Conservation (phyloP, 1,284 basidiomycete genomes). For the Leccinum angustisporum region DNA sequence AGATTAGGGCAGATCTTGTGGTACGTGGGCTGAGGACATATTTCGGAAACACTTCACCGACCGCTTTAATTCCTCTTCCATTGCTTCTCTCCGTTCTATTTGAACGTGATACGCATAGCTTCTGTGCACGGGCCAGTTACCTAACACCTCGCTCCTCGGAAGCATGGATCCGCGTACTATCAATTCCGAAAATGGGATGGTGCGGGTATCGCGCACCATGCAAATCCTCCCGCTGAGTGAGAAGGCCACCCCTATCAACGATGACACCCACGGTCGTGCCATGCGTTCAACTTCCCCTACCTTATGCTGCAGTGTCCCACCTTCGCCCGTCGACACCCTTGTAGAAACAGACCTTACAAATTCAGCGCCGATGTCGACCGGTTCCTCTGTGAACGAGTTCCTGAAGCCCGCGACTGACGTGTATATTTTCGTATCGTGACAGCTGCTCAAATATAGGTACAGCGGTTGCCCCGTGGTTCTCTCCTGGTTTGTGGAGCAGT, state of each 20-base stretch:
- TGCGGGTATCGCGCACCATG: constrained; percentile 59
- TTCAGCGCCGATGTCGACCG: background rate
- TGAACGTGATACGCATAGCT: constrained; percentile 43
- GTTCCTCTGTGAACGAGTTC: background rate
- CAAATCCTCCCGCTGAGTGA: constrained; percentile 43
- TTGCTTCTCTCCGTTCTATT: background rate
- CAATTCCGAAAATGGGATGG: constrained; percentile 46
- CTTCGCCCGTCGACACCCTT: constrained; percentile 12
- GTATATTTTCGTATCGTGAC: background rate
- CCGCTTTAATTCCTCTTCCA: background rate
- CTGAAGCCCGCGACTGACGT: constrained; percentile 20
- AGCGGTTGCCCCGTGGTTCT: constrained; percentile 22
- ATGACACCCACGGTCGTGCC: background rate
- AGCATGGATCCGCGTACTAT: constrained; percentile 52
- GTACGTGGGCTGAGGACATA: constrained; percentile 34
- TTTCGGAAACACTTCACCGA: background rate
- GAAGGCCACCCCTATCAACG: background rate
- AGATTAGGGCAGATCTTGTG: constrained; percentile 62
- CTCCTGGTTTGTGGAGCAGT: constrained; percentile 16
- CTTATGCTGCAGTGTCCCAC: constrained; percentile 6
- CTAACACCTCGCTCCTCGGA: constrained; percentile 63
- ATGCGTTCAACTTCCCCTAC: constrained; percentile 11
- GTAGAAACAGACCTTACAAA: constrained; percentile 3
- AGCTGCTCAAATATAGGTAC: background rate
- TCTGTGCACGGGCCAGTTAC: constrained; percentile 74